Evolutionary conservation across 805 yeast genomes (phyloP).

Genomic region (Candida caryicola): DNA sequence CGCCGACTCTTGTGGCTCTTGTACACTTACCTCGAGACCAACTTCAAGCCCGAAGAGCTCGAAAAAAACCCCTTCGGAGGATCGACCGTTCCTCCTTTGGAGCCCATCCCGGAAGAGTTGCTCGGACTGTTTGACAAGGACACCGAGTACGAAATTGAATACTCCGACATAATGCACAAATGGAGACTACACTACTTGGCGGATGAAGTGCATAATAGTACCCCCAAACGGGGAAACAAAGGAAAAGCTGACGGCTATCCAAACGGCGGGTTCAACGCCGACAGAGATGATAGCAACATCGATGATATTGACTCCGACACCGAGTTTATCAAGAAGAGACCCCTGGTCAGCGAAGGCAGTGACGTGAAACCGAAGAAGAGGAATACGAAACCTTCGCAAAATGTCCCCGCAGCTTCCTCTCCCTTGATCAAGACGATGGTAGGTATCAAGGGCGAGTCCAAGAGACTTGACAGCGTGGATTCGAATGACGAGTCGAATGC

Average conservation of each 20-base stretch:
- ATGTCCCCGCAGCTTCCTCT: constrained; percentile 4
- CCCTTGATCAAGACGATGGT: constrained; percentile 8
- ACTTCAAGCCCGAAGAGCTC: constrained; percentile 50
- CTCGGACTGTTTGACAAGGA: constrained; percentile 41
- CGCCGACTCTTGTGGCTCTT: constrained; percentile 78
- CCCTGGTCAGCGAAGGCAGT: not conserved
- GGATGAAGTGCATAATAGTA: constrained; percentile 36
- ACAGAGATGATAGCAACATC: constrained; percentile 8
- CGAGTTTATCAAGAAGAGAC: constrained; percentile 5
- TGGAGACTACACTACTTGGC: constrained; percentile 39
- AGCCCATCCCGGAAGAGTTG: constrained; percentile 26
- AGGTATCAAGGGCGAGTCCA: constrained; percentile 8
- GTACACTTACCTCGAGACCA: constrained; percentile 77
- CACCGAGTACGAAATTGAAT: constrained; percentile 46
- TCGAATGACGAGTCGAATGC: not conserved
- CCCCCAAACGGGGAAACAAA: constrained; percentile 33
- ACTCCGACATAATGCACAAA: constrained; percentile 47
- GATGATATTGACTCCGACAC: constrained; percentile 3
- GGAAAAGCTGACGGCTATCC: not conserved
- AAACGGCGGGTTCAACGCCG: not conserved
- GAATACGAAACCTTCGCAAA: constrained; percentile 2
- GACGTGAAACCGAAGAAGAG: constrained; percentile 7
- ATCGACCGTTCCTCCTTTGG: constrained; percentile 30
- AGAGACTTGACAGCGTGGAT: not conserved
- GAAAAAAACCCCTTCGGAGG: constrained; percentile 56